These are phyloP conservation scores for Echinosophora koreensis DNA, from an alignment of 306 rosid species.

Conservation along the genomic window DNA sequence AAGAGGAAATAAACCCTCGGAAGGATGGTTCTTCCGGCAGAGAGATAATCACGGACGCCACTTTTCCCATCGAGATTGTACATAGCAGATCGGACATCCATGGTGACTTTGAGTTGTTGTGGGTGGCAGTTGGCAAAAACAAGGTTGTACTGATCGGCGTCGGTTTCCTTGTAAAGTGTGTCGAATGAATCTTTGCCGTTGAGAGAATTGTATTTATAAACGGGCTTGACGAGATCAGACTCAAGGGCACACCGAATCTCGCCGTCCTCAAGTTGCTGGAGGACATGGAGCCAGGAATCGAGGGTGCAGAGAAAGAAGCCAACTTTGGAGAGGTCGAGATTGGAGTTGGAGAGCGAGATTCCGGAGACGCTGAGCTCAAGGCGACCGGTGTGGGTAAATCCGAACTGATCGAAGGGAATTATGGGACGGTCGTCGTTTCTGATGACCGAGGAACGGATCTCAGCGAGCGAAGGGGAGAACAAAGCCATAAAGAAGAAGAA, in stretches of 20 bases:
- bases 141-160: slow-evolving; percentile 85
- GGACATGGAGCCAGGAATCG: slow-evolving; percentile 80
- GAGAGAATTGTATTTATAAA: slow-evolving; percentile 63
- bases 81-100: slow-evolving; percentile 84
- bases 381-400: slow-evolving; percentile 84
- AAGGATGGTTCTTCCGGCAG: slow-evolving; percentile 81
- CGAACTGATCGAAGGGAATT: slow-evolving; percentile 82
- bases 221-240: slow-evolving; percentile 70
- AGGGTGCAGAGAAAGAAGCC: slow-evolving; percentile 90
- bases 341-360: slow-evolving; percentile 59
- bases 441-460: slow-evolving; percentile 70
- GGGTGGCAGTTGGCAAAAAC: slow-evolving; percentile 82
- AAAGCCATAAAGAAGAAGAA: slow-evolving; percentile 40
- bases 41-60: slow-evolving; percentile 71
- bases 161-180: slow-evolving; percentile 54
- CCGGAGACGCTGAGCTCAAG: slow-evolving; percentile 75
- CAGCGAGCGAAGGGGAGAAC: slow-evolving; percentile 56
- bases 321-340: slow-evolving; percentile 65
- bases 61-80: slow-evolving; percentile 84
- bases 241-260: slow-evolving; percentile 73
- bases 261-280: slow-evolving; percentile 75
- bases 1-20: slow-evolving; percentile 82
- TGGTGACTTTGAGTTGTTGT: slow-evolving; percentile 56
- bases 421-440: slow-evolving; percentile 65
- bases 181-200: slow-evolving; percentile 37